Evolutionary conservation across 1,139 yeast species (phyloP), one percentile per base, ranked within the genome.

Genomic region (Lodderomyces beijingensis): DNA sequence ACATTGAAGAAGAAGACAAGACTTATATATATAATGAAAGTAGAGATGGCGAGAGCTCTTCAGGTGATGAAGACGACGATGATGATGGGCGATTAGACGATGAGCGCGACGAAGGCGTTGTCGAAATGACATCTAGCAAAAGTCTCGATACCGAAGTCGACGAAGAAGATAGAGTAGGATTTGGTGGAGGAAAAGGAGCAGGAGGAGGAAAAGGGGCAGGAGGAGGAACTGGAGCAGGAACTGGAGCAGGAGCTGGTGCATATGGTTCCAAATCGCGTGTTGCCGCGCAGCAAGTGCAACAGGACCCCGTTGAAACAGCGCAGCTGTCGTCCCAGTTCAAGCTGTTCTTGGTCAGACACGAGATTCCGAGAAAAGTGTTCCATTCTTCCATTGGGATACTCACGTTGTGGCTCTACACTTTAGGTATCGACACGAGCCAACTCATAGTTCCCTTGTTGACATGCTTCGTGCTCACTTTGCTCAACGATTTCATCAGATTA

Each of bases 381-480:
- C 98, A 91, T 55, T 82, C 91, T 4, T 82, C 94, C 1, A 86
- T 88, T 35, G 98, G 96, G 1, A 69, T 86, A 39, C 50, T 88
- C 30, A 80, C 96, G 1, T 58, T 91, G 25, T 80, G 74, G 52
- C 62, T 86, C 27, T 89, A 88, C 53, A 72, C 84, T 0, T 52
- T 60, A 25, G 91, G 93, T 5, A 63, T 70, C 4, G 70, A 71
- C 42, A 70, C 72, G 16, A 53, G 59, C 3, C 73, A 74, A 43
- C 72, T 88, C 19, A 72, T 81, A n/a, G 57, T 70, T 11, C 81
- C 82, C 0, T 65, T 87, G 35, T 52, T 65, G 2, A 56, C 70
- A 3, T 67, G 79, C 16, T 77, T 87, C 40, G 55, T 64, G 0
- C 53, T 67, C 1, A 70, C 89, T 2, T 73, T 79, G 20, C 40